phyloP scores from a whole-genome alignment of 2,329 filamentous ascomycete genomes.

The Colletotrichum costaricense region DNA sequence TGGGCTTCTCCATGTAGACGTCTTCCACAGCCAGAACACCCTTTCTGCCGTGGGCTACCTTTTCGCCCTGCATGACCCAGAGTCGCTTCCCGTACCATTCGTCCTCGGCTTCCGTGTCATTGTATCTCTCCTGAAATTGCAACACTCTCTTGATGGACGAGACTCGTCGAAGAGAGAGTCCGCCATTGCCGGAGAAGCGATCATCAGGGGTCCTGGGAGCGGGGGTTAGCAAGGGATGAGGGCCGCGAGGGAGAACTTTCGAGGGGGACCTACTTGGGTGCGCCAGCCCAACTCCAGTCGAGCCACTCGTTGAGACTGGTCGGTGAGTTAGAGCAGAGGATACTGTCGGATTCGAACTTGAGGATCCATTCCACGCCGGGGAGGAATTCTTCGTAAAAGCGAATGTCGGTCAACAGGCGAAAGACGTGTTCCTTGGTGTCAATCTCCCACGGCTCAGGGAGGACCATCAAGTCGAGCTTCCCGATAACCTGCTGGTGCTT shows the following conservation, averaged over 20 bases:
- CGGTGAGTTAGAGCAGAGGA: conserved; percentile 65
- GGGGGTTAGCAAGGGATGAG: conserved; percentile 7
- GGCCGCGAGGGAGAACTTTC: not conserved
- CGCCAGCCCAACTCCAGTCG: conserved; percentile 65
- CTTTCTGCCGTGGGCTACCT: conserved; percentile 55
- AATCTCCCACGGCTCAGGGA: conserved; percentile 61
- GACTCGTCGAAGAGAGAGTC: conserved; percentile 64
- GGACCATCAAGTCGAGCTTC: conserved; percentile 61
- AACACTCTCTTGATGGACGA: conserved; percentile 62
- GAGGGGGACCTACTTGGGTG: conserved; percentile 53
- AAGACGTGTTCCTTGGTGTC: conserved; percentile 59
- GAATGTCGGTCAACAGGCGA: conserved; percentile 59
- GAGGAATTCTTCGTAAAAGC: conserved; percentile 64
- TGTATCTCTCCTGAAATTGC: conserved; percentile 60
- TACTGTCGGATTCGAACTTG: conserved; percentile 66
- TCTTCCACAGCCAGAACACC: conserved; percentile 62
- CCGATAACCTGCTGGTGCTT: conserved; percentile 61
- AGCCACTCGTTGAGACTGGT: conserved; percentile 64
- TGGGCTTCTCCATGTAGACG: conserved; percentile 59
- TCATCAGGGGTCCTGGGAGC: conserved; percentile 49
- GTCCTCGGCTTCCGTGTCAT: conserved; percentile 64
- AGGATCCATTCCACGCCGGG: conserved; percentile 64
- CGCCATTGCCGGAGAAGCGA: conserved; percentile 63
- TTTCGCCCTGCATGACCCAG: conserved; percentile 58
- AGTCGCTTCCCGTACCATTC: conserved; percentile 66